Evolutionary conservation across 2,329 filamentous ascomycete genomes (phyloP), one percentile per base, ranked within the genome.

Genomic region (Aspergillus thermomutatus): DNA sequence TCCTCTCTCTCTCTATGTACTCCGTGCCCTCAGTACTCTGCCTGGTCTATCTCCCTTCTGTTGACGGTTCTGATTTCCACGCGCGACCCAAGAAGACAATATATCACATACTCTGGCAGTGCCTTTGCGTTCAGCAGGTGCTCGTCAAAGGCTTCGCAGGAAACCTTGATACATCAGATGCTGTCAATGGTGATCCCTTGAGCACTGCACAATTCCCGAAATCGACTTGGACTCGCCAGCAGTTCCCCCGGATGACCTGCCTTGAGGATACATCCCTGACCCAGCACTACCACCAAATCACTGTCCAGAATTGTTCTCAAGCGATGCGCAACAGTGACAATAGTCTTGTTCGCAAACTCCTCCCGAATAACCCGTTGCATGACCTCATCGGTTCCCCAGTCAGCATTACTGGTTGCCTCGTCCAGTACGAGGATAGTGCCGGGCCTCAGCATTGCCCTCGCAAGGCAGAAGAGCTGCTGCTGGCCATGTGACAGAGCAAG

Each of bases 391-490:
- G 41, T 56, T 5, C 40, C 45, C 11, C 31, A 14, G 40, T 52
- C 54, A 21, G 49, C 49, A 14, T 63, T 66, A 58, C 63, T 64
- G 7, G 63, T 66, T 1, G 62, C 60, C 43, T 67, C 65, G 43
- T 66, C 63, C 45, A 67, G 58, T 26, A 66, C 60, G 3, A 66
- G 28, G 40, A 74, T 62, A 10, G 58, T 61, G 40, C 66, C 65
- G 6, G 60, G 53, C 26, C 78, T 68, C 4, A 86, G 64, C 8
- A 86, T 71, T 0, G 82, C 84, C 0, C 84, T 67, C 0, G 80
- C 83, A 0, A 87, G 74, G 52, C 78, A 82, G 53, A 87, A 84
- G 0, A 87, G 72, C 63, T 87, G 84, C 28, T 78, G 77, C 66
- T 87, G 83, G 0, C 85, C 85, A 21, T 78, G 17, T 79, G 72